A percentile compares a stretch with the other conserved stretches of the same genome.
These are phyloP conservation scores for Pleurotus platypus DNA, from an alignment of 768 basidiomycete genomes.

Conservation along the genomic window DNA sequence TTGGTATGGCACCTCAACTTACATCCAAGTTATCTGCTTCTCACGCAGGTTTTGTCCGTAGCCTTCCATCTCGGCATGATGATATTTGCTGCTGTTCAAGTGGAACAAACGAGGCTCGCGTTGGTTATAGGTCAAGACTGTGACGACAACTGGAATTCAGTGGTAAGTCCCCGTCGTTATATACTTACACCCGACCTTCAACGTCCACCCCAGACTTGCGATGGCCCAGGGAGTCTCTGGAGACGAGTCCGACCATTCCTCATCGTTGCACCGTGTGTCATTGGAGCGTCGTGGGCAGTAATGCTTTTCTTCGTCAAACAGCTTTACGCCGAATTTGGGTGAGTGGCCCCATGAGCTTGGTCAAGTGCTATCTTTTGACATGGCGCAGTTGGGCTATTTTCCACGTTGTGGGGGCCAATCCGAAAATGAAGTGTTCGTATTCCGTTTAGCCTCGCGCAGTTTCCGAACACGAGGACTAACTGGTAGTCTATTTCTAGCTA, in stretches of 20 bases:
- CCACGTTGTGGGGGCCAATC: conserved; percentile 84
- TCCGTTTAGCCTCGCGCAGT: conserved; percentile 1
- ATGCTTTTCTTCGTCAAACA: conserved; percentile 67
- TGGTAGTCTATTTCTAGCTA: conserved; percentile 41
- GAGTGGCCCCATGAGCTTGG: conserved; percentile 21
- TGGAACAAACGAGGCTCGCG: conserved; percentile 69
- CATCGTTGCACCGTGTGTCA: conserved; percentile 68
- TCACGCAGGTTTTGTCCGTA: conserved; percentile 17
- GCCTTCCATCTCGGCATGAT: conserved; percentile 77
- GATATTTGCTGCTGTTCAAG: conserved; percentile 71
- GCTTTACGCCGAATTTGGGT: conserved; percentile 85
- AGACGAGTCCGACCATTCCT: conserved; percentile 58
- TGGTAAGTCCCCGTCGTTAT: conserved; percentile 33
- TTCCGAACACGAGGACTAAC: background rate
- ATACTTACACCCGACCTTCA: background rate
- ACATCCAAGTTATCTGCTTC: too few species aligned
- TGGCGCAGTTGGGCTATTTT: conserved; percentile 79
- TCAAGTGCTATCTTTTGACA: conserved; percentile 2
- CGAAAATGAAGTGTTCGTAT: conserved; percentile 71
- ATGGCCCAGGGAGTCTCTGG: conserved; percentile 56
- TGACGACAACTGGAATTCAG: conserved; percentile 25
- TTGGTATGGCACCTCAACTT: conserved; percentile 37
- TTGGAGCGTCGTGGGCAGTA: conserved; percentile 61
- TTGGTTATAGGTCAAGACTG: conserved; percentile 38
- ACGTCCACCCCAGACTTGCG: conserved; percentile 36